phyloP scores from a whole-genome alignment of 768 basidiomycete genomes.

The Russula compacta region DNA sequence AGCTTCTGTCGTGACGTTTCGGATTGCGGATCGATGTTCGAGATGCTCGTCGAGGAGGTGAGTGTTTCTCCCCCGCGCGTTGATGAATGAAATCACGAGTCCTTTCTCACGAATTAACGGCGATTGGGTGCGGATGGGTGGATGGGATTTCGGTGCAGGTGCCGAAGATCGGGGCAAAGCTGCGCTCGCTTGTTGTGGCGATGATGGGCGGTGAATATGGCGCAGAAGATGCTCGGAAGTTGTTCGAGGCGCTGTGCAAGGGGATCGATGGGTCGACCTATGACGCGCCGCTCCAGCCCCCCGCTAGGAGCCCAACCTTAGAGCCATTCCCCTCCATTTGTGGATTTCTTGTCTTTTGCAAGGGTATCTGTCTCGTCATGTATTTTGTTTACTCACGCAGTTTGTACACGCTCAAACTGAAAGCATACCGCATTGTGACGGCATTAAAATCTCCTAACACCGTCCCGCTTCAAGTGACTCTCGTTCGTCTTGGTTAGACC shows the following conservation, averaged over 20 bases:
- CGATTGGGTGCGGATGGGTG: too few species aligned
- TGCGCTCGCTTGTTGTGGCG: conserved; percentile 37
- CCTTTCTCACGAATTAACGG: too few species aligned
- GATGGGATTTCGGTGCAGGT: conserved; percentile 25
- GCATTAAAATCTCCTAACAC: neutral
- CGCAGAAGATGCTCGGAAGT: conserved; percentile 40
- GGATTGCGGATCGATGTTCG: conserved; percentile 14
- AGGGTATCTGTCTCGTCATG: neutral
- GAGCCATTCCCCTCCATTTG: neutral
- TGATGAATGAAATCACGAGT: too few species aligned
- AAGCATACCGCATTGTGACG: neutral
- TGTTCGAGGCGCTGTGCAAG: conserved; percentile 42
- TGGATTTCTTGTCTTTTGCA: neutral
- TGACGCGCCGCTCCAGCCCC: conserved; percentile 22
- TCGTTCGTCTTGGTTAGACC: neutral
- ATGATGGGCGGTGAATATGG: conserved; percentile 40
- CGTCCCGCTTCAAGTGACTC: neutral
- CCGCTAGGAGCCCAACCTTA: neutral
- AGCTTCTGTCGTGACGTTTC: conserved; percentile 7
- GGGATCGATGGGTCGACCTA: conserved; percentile 36
- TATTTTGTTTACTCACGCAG: neutral
- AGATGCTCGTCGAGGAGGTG: conserved; percentile 1
- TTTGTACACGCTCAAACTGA: neutral
- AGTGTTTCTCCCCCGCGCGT: neutral
- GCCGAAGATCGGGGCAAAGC: conserved; percentile 33